Evolutionary conservation across 257 asterid genomes (phyloP).

Genomic region (Gentiana straminea): DNA sequence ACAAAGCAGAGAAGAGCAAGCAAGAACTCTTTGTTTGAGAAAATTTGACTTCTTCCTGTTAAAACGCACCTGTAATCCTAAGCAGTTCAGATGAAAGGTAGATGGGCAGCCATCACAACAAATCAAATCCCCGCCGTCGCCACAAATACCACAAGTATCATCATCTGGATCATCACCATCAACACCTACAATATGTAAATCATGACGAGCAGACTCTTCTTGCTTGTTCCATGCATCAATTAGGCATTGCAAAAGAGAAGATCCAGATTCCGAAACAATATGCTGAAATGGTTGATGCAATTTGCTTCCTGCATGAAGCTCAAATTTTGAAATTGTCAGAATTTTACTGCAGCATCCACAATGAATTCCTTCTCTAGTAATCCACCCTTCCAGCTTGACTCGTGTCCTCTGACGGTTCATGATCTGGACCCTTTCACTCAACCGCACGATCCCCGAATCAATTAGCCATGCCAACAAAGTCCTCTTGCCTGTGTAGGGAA

Average conservation of each 20-base stretch:
- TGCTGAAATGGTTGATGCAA: conserved; percentile 81
- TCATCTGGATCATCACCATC: conserved; percentile 93
- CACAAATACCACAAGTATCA: conserved; percentile 86
- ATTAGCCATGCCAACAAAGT: conserved; percentile 87
- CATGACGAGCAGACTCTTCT: conserved; percentile 44
- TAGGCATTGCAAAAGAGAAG: conserved; percentile 80
- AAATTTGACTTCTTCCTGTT: background rate
- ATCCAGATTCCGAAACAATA: conserved; percentile 72
- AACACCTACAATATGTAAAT: conserved; percentile 43
- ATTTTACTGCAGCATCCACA: conserved; percentile 99
- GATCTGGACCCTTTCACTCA: conserved; percentile 79
- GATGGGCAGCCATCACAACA: conserved; percentile 99
- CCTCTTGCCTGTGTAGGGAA: conserved; percentile 78
- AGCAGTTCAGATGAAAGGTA: conserved; percentile 84
- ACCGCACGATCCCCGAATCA: conserved; percentile 58
- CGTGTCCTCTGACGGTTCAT: conserved; percentile 72
- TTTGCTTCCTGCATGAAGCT: conserved; percentile 96
- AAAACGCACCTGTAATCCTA: conserved; percentile 56
- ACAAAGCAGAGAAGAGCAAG: too few species aligned
- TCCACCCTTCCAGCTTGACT: conserved; percentile 95
- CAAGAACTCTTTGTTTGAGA: too few species aligned
- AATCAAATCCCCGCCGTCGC: conserved; percentile 97
- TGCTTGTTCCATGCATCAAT: conserved; percentile 88
- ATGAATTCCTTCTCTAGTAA: conserved; percentile 87
- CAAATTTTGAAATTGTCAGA: conserved; percentile 82